Evolutionary conservation across 164 flowering plant species (phyloP).

Genomic region (Liquidambar formosana): DNA sequence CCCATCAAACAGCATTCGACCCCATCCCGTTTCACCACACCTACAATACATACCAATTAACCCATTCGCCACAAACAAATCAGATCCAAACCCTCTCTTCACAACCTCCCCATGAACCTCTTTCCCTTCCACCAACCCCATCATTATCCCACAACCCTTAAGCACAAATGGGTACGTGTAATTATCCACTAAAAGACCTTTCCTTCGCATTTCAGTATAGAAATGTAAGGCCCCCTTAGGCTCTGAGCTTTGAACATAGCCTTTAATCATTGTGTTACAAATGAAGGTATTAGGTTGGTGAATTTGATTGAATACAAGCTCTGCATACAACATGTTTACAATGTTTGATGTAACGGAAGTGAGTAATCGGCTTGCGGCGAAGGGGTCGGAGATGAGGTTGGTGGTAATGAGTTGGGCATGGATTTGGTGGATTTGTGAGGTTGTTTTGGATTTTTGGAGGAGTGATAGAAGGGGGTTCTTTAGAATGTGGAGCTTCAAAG

Average conservation of each 20-base stretch:
- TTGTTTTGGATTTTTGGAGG: slow-evolving; percentile 26
- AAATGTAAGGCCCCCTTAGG: slow-evolving; percentile 21
- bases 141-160: slow-evolving; percentile 37
- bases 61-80: slow-evolving; percentile 38
- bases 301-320: slow-evolving; percentile 21
- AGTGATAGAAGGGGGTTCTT: slow-evolving; percentile 27
- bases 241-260: slow-evolving; percentile 20
- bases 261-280: slow-evolving; percentile 39
- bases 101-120: slow-evolving; percentile 39
- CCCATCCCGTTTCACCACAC: slow-evolving; percentile 26
- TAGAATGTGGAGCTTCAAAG: neutral
- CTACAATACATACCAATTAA: slow-evolving; percentile 44
- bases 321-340: slow-evolving; percentile 19
- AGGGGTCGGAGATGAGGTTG: slow-evolving; percentile 23
- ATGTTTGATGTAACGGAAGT: slow-evolving; percentile 16
- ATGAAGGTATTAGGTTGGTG: slow-evolving; percentile 28
- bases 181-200: slow-evolving; percentile 23
- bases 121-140: slow-evolving; percentile 28
- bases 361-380: slow-evolving; percentile 23
- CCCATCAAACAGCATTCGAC: slow-evolving; percentile 33
- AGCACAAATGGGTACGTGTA: slow-evolving; percentile 42
- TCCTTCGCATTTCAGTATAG: slow-evolving; percentile 23
- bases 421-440: slow-evolving; percentile 35
- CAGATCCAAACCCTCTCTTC: slow-evolving; percentile 32
- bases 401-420: slow-evolving; percentile 36